A percentile compares a stretch with the other conserved stretches of the same genome.
phyloP scores from a whole-genome alignment of 1,284 basidiomycete genomes.

The Stereum hirsutum region DNA sequence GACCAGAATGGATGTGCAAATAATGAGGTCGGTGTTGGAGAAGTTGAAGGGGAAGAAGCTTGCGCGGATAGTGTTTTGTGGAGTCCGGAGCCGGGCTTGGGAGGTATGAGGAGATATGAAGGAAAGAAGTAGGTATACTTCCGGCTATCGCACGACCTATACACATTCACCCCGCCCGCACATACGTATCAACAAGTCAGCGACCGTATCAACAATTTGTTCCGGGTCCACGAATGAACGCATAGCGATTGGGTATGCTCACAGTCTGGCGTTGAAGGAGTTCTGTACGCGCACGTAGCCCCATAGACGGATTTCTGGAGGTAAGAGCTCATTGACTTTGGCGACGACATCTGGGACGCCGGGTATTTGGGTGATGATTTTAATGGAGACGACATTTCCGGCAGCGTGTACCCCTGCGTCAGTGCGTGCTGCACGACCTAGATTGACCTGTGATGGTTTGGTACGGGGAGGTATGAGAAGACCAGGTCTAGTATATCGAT shows the following conservation, averaged over 20 bases:
- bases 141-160: constrained; percentile 83
- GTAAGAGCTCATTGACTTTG: constrained; percentile 83
- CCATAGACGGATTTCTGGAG: constrained; percentile 91
- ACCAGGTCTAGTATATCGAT: background rate
- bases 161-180: constrained; percentile 5
- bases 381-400: constrained; percentile 88
- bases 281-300: constrained; percentile 81
- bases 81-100: constrained; percentile 69
- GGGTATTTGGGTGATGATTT: constrained; percentile 77
- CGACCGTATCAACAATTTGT: too few relatives aligned
- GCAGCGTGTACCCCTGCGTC: constrained; percentile 98
- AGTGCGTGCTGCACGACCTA: constrained; percentile 88
- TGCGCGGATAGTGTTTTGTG: constrained; percentile 34
- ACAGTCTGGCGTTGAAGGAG: constrained; percentile 88
- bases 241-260: constrained; percentile 16
- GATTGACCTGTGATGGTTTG: constrained; percentile 69
- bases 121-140: constrained; percentile 98
- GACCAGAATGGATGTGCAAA: constrained; percentile 38
- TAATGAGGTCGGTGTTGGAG: constrained; percentile 1
- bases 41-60: constrained; percentile 9
- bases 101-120: constrained; percentile 88
- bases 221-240: constrained; percentile 1
- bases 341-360: constrained; percentile 63
- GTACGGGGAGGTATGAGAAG: background rate
- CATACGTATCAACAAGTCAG: constrained; percentile 3